Percentiles rank a stretch among this genome's conserved stretches.
Conservation (phyloP, 73 alveolate species). For the Paramecium primaurelia region DNA sequence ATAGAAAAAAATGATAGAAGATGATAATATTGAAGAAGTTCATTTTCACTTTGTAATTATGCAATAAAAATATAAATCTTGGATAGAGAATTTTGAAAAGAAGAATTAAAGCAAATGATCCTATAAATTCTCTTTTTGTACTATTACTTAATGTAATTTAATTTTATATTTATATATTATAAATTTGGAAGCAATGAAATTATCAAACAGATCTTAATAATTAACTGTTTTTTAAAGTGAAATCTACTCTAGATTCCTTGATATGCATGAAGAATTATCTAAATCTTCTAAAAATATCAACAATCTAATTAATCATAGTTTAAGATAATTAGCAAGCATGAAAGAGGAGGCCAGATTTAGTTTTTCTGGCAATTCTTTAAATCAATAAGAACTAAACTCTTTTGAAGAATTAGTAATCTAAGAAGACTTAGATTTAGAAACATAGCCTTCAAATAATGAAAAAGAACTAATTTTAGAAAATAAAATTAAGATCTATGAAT, state of each 20-base stretch:
- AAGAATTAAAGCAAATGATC: background rate
- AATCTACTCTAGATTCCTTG: background rate
- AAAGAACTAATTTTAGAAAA: background rate
- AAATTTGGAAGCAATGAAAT: background rate
- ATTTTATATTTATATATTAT: background rate
- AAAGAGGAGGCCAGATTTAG: background rate
- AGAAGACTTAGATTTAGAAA: background rate
- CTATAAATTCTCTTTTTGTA: background rate
- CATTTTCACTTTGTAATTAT: background rate
- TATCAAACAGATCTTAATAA: background rate
- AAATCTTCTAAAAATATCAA: background rate
- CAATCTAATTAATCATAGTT: background rate
- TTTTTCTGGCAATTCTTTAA: background rate
- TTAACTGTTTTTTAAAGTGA: background rate
- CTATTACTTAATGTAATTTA: background rate
- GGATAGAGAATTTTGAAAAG: constrained; percentile 2
- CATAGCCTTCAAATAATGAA: background rate
- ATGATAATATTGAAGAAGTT: background rate
- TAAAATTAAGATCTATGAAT: background rate
- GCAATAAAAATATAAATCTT: background rate
- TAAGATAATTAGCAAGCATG: background rate
- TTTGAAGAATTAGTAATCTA: background rate
- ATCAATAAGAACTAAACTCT: background rate
- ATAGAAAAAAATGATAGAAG: background rate
- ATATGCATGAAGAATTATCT: background rate